Percentiles rank a stretch among this genome's conserved stretches.
These are phyloP conservation scores for Physcomitrium patens DNA, from an alignment of 225 moss, liverwort and hornwort species.

Conservation along the genomic window DNA sequence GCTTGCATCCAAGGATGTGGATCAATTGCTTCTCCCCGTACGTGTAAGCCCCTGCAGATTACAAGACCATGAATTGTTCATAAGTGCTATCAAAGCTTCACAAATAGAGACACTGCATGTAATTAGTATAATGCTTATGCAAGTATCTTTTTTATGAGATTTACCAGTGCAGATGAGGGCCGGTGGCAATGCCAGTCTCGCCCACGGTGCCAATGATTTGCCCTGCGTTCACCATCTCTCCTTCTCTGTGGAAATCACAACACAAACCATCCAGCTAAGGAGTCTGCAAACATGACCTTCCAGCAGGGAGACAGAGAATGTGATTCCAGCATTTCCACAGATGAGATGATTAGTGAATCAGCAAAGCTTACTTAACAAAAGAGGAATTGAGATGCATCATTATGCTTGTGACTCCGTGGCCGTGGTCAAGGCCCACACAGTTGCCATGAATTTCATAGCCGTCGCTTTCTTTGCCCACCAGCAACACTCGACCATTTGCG, in stretches of 20 bases:
- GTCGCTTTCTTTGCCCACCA: conserved; percentile 73
- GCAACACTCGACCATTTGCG: conserved; percentile 54
- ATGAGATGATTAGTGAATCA: not conserved
- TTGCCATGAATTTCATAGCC: conserved; percentile 80
- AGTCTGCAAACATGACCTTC: not conserved
- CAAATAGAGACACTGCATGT: too few species aligned
- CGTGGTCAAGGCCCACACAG: conserved; percentile 78
- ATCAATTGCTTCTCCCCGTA: conserved; percentile 74
- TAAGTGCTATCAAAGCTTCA: too few species aligned
- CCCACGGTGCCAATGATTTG: conserved; percentile 74
- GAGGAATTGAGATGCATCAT: conserved; percentile 73
- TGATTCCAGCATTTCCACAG: not conserved
- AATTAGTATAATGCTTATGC: too few species aligned
- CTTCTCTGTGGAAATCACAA: conserved; percentile 45
- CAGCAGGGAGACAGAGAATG: conserved; percentile 10
- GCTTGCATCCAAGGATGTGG: conserved; percentile 72
- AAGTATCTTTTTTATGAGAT: not conserved
- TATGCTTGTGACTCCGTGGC: conserved; percentile 74
- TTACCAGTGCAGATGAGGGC: conserved; percentile 78
- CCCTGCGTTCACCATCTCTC: conserved; percentile 66
- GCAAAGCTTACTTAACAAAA: conserved; percentile 51
- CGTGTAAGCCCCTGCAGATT: conserved; percentile 64
- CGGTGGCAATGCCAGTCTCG: conserved; percentile 71
- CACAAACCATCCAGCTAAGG: not conserved
- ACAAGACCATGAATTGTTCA: conserved; percentile 12